phyloP scores from a whole-genome alignment of 257 asterid species.

The Leptodermis oblonga region DNA sequence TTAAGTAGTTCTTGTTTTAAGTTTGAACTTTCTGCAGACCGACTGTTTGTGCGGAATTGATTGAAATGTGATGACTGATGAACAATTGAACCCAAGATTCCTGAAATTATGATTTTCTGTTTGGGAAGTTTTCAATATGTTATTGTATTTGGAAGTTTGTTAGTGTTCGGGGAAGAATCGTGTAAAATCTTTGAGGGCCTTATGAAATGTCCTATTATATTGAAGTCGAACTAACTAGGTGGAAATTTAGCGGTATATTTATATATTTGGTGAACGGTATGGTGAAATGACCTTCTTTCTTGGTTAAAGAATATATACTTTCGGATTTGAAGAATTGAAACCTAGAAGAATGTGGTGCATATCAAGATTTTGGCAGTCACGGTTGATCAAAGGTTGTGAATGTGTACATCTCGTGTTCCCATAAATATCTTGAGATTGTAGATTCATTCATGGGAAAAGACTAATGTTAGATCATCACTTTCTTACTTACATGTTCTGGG shows the following conservation, averaged over 20 bases:
- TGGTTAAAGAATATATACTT: too few relatives aligned
- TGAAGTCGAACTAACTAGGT: not conserved
- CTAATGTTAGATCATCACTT: not conserved
- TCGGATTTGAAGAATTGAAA: too few relatives aligned
- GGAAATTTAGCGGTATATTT: not conserved
- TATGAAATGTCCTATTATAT: not conserved
- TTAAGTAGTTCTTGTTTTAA: not conserved
- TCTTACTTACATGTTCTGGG: not conserved
- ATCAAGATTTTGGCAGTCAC: not conserved
- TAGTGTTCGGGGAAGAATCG: not conserved
- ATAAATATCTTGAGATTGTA: not conserved
- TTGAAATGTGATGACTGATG: not conserved
- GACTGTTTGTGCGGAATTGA: not conserved
- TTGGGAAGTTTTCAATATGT: not conserved
- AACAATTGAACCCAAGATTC: not conserved
- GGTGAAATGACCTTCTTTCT: too few relatives aligned
- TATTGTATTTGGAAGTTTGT: not conserved
- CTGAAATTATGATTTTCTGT: not conserved
- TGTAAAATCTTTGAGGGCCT: not conserved
- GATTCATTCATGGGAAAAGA: not conserved
- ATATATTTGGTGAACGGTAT: too few relatives aligned
- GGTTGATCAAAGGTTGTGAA: not conserved
- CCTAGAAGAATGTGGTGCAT: not conserved
- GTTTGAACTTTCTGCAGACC: not conserved
- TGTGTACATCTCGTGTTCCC: not conserved